A percentile compares a stretch with the other conserved stretches of the same genome.
These are phyloP conservation scores for Glarea lozoyensis DNA, from an alignment of 495 filamentous ascomycete species.

Conservation along the genomic window DNA sequence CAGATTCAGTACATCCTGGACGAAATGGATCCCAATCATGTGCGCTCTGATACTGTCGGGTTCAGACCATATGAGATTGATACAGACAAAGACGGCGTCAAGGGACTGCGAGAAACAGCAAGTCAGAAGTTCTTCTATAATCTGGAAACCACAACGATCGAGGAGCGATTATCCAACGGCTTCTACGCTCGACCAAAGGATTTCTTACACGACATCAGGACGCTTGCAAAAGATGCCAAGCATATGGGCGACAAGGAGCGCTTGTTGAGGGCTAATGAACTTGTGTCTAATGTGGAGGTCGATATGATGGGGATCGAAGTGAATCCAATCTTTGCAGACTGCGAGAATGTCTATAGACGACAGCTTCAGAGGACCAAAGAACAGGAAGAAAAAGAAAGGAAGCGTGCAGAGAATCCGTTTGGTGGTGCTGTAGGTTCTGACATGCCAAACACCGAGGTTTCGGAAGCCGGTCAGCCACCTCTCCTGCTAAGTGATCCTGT, in stretches of 20 bases:
- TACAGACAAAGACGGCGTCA: constrained; percentile 64
- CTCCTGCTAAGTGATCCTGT: constrained; percentile 52
- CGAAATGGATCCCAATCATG: constrained; percentile 70
- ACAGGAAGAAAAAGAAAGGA: constrained; percentile 50
- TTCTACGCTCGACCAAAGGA: constrained; percentile 86
- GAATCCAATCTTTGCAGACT: constrained; percentile 58
- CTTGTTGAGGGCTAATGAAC: constrained; percentile 76
- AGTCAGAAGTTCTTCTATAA: constrained; percentile 89
- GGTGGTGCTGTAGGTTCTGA: constrained; percentile 17
- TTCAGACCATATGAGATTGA: constrained; percentile 67
- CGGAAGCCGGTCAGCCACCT: constrained; percentile 34
- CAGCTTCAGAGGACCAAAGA: constrained; percentile 62
- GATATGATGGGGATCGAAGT: constrained; percentile 66
- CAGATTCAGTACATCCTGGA: constrained; percentile 72
- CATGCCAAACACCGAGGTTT: constrained; percentile 4
- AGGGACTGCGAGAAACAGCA: constrained; percentile 56
- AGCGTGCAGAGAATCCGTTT: constrained; percentile 38
- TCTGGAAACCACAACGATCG: constrained; percentile 84
- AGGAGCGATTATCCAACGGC: constrained; percentile 88
- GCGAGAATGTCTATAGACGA: constrained; percentile 64
- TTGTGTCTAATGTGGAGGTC: constrained; percentile 84
- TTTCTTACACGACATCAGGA: constrained; percentile 77
- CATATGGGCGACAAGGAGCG: constrained; percentile 67
- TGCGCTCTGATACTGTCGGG: constrained; percentile 61
- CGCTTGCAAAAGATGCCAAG: constrained; percentile 73